Evolutionary conservation across 768 basidiomycete species (phyloP).

Genomic region (Boletus rex-veris): DNA sequence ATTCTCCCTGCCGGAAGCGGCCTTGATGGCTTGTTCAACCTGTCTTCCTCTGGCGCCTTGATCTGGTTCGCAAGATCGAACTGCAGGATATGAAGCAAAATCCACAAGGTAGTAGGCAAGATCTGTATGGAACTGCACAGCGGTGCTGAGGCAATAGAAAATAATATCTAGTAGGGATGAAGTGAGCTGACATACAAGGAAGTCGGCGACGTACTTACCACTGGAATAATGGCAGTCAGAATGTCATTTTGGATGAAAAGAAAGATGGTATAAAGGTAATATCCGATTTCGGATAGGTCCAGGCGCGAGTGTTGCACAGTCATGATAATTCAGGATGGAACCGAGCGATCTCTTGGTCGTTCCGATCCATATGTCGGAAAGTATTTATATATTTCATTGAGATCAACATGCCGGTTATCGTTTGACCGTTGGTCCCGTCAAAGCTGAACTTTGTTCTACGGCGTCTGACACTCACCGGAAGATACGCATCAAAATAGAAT

Average conservation of each 20-base stretch:
- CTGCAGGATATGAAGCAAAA: slow-evolving; percentile 44
- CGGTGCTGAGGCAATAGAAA: slow-evolving; percentile 35
- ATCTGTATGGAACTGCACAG: slow-evolving; percentile 15
- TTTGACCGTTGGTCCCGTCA: background rate
- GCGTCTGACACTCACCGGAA: background rate
- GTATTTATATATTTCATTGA: background rate
- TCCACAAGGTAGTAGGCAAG: slow-evolving; percentile 37
- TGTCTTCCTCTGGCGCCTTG: slow-evolving; percentile 41
- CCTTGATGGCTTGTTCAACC: slow-evolving; percentile 42
- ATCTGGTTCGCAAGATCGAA: slow-evolving; percentile 46
- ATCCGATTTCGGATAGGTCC: slow-evolving; percentile 13
- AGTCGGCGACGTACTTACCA: slow-evolving; percentile 32
- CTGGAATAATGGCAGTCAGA: slow-evolving; percentile 44
- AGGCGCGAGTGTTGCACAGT: slow-evolving; percentile 11
- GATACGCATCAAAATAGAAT: background rate
- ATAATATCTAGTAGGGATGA: slow-evolving; percentile 26
- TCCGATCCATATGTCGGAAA: background rate
- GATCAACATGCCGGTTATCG: background rate
- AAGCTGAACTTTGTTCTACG: background rate
- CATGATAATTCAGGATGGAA: slow-evolving; percentile 8
- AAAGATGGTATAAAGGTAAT: slow-evolving; percentile 31
- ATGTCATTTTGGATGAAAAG: slow-evolving; percentile 47
- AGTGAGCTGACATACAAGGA: background rate
- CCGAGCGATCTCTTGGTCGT: background rate
- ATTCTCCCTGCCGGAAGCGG: slow-evolving; percentile 45